A percentile compares a stretch with the other conserved stretches of the same genome.
phyloP scores from a whole-genome alignment of 495 filamentous ascomycete species.

The Talaromyces adpressus region DNA sequence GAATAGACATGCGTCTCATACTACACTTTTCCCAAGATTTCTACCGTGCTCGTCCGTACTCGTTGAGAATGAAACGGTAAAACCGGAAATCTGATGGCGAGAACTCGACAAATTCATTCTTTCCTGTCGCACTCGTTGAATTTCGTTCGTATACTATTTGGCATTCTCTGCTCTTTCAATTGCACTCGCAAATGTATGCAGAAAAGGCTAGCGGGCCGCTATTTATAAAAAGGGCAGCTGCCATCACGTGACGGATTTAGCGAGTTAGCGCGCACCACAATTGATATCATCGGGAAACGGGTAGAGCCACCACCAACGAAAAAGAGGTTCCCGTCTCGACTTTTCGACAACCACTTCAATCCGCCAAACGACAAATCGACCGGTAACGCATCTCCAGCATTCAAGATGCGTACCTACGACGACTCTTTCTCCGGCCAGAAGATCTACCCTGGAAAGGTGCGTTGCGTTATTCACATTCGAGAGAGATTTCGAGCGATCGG shows the following conservation, averaged over 20 bases:
- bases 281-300: slow-evolving; percentile 27
- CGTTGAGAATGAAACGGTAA: background rate
- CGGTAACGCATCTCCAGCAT: slow-evolving; percentile 46
- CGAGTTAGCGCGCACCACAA: slow-evolving; percentile 44
- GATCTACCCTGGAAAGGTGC: slow-evolving; percentile 99
- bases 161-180: background rate
- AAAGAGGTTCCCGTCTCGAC: slow-evolving; percentile 22
- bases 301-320: slow-evolving; percentile 14
- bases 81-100: background rate
- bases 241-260: slow-evolving; percentile 41
- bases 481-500: background rate
- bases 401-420: slow-evolving; percentile 97
- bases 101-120: background rate
- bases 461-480: slow-evolving; percentile 19
- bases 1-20: background rate
- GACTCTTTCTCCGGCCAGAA: slow-evolving; percentile 95
- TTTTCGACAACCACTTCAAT: slow-evolving; percentile 19
- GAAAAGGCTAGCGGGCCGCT: background rate
- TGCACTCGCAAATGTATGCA: background rate
- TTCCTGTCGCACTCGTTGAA: background rate
- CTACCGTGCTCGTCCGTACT: background rate
- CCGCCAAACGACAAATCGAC: slow-evolving; percentile 38
- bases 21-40: background rate
- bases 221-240: slow-evolving; percentile 31
- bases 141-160: background rate